A percentile compares a stretch with the other conserved stretches of the same genome.
These are phyloP conservation scores for Pythium scleroteichum DNA, from an alignment of 352 stramenopile genomes.

Conservation along the genomic window DNA sequence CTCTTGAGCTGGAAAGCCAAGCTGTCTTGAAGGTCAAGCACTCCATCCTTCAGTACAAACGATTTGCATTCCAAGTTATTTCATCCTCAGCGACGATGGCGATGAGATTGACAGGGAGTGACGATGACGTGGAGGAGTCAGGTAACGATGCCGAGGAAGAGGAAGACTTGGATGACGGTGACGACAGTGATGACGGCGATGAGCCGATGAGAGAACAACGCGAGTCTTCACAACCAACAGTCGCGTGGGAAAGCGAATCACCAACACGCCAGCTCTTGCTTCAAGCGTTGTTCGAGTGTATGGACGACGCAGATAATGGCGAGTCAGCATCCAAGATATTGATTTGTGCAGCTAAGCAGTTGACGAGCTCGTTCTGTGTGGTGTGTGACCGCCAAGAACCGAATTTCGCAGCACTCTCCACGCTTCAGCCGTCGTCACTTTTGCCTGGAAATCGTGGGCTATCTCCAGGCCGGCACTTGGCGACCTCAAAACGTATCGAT, in stretches of 20 bases:
- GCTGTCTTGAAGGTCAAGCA: conserved; percentile 64
- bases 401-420: conserved; percentile 71
- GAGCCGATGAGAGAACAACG: conserved; percentile 11
- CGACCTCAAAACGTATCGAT: conserved; percentile 79
- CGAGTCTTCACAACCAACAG: background rate
- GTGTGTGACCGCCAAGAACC: conserved; percentile 56
- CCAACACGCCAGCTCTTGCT: conserved; percentile 55
- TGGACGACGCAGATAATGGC: conserved; percentile 77
- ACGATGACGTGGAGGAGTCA: conserved; percentile 17
- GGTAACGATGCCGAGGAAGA: conserved; percentile 1
- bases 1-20: conserved; percentile 66
- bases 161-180: conserved; percentile 11
- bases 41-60: conserved; percentile 77
- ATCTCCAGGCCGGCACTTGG: conserved; percentile 75
- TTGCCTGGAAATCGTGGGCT: conserved; percentile 75
- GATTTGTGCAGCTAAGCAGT: conserved; percentile 50
- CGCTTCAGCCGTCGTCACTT: conserved; percentile 70
- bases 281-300: conserved; percentile 65
- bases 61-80: conserved; percentile 72
- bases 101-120: conserved; percentile 38
- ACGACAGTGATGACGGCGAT: conserved; percentile 21
- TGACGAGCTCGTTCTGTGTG: conserved; percentile 51
- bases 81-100: conserved; percentile 53
- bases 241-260: conserved; percentile 45
- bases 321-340: conserved; percentile 57